Conservation (phyloP, 352 stramenopile genomes). For the Pelagophyceae sp. region DNA sequence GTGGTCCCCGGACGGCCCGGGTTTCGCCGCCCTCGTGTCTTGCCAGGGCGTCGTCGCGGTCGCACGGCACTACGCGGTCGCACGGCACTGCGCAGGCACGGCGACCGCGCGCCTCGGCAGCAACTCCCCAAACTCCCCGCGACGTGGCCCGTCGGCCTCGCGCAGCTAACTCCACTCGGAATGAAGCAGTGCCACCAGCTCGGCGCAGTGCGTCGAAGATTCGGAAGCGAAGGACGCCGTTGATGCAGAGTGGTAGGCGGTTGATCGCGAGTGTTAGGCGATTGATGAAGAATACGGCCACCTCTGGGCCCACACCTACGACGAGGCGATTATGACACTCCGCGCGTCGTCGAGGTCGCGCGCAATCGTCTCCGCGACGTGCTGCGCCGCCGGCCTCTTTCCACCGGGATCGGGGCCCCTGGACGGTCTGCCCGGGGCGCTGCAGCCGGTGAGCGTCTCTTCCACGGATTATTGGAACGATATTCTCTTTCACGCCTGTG, state of each 20-base stretch:
- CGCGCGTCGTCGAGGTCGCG: neutral
- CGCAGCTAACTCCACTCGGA: neutral
- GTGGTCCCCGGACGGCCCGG: no score
- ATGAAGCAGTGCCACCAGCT: neutral
- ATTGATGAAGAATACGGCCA: neutral
- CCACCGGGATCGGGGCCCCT: no score
- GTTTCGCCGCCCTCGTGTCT: no score
- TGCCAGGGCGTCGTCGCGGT: no score
- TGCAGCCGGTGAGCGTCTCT: neutral
- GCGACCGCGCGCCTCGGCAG: neutral
- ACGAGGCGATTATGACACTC: neutral
- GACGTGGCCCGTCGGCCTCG: neutral
- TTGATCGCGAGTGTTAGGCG: no score
- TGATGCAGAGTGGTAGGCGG: no score
- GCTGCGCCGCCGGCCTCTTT: neutral
- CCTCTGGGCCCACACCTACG: neutral
- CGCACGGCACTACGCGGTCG: no score
- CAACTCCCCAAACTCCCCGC: neutral
- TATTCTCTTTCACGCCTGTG: neutral
- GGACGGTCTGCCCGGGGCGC: neutral
- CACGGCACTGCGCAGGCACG: no score
- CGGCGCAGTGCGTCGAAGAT: no score
- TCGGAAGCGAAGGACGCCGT: no score
- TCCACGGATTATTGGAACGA: neutral
- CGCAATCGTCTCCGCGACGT: neutral